A percentile compares a stretch with the other conserved stretches of the same genome.
Conservation (phyloP, 176 grass and related monocot genomes). For the Phoenix roebelenii region DNA sequence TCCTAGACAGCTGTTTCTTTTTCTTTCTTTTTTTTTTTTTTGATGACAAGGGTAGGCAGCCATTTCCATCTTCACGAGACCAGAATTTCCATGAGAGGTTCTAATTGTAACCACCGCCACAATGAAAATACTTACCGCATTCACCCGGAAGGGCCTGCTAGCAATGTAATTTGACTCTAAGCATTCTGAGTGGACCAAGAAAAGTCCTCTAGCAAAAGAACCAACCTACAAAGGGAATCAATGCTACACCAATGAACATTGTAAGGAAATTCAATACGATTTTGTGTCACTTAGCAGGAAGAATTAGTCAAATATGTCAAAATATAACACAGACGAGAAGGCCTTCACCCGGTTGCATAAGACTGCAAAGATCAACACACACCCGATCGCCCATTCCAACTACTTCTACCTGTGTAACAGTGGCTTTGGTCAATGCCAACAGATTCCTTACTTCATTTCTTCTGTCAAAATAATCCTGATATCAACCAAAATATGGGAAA, state of each 20-base stretch:
- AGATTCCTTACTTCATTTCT: constrained; percentile 57
- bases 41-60: no score
- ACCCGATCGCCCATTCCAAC: constrained; percentile 93
- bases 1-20: no score
- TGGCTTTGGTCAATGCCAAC: constrained; percentile 59
- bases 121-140: constrained; percentile 45
- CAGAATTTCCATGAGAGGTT: no score
- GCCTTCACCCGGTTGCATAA: constrained; percentile 87
- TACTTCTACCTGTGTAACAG: constrained; percentile 58
- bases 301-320: no score
- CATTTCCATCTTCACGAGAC: no score
- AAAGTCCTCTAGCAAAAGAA: constrained; percentile 64
- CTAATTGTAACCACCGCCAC: background rate
- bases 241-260: no score
- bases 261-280: no score
- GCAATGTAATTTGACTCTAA: constrained; percentile 91
- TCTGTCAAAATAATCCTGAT: constrained; percentile 88
- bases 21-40: no score
- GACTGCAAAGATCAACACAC: constrained; percentile 92
- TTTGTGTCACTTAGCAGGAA: no score
- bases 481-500: constrained; percentile 17
- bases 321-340: constrained; percentile 68
- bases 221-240: constrained; percentile 45
- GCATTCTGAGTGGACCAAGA: constrained; percentile 97
- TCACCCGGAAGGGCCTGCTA: constrained; percentile 89